Base-by-base conservation (phyloP, 2,329 filamentous ascomycete genomes). In the Ophiostoma sp. region DNA sequence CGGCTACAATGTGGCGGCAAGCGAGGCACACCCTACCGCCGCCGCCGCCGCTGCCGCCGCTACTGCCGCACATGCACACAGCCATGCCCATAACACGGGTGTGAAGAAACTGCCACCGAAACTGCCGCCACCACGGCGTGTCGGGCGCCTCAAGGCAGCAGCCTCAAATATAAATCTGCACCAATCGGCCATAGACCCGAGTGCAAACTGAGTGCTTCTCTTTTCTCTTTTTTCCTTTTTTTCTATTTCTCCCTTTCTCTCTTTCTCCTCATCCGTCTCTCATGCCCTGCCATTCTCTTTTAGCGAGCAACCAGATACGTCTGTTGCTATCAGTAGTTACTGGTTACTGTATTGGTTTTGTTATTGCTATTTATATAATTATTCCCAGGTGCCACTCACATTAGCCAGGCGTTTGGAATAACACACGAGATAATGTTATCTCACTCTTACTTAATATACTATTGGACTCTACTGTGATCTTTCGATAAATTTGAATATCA, bases 101-200 rank as follows among this genome's bases (percentile, higher is more conserved):
- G 52, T 66, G 65, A 73, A 74, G 65, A 73, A 73, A 60, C 67
- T 73, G 49, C 71, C 71, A n/a, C 71, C 73, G 0, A 74, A 74
- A 27, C 70, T 70, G 9, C 73, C 73, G 9, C 73, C 73, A 1
- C 73, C 73, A 4, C 69, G 73, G 4, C 71, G 73, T 2, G 69
- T 44, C 4, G 70, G 70, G 1, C 67, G 72, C 7, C 62, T 72
- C 16, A 69, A 66, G 64, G 68, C 70, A 47, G 67, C 72, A 1
- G 69, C 72, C 4, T 73, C 73, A 1, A 71, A 5, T n/a, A 63
- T 66, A 2, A 72, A 72, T 41, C 69, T 73, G 40, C 69, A 71
- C 14, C 49, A 66, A n/a, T 41, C 65, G 12, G 60, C 69, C 2
- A 42, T 49, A 14, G 69, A 69, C 36, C 14, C 45, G 45, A 27